phyloP scores from a whole-genome alignment of 257 asterid genomes.

The Mentha longifolia region DNA sequence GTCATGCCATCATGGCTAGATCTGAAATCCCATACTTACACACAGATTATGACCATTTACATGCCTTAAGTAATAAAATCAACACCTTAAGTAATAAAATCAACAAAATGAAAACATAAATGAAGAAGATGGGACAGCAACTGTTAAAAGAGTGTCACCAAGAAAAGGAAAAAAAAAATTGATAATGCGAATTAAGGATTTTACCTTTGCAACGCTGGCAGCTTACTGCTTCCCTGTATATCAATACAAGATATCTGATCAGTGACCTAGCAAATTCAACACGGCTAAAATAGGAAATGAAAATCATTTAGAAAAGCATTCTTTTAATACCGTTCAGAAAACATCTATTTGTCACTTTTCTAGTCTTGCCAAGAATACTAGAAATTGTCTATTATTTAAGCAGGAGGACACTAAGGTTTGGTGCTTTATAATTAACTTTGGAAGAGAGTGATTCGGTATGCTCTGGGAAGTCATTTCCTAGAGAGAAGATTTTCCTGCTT shows the following conservation, averaged over 20 bases:
- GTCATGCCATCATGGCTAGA: conserved; percentile 13
- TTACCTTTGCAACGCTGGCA: conserved; percentile 85
- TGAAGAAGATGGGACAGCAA: conserved; percentile 13
- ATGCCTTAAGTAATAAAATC: neutral
- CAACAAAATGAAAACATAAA: conserved; percentile 8
- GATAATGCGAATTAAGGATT: conserved; percentile 25
- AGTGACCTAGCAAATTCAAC: conserved; percentile 32
- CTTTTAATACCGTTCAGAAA: conserved; percentile 11
- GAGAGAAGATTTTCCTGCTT: conserved; percentile 15
- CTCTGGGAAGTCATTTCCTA: conserved; percentile 26
- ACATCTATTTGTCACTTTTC: conserved; percentile 8
- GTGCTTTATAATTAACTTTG: neutral
- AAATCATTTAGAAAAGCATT: conserved; percentile 1
- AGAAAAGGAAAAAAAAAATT: conserved; percentile 23
- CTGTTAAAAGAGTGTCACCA: conserved; percentile 20
- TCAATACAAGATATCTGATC: conserved; percentile 38
- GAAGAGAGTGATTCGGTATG: conserved; percentile 16
- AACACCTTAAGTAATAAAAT: neutral
- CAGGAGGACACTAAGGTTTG: conserved; percentile 25
- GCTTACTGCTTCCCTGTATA: conserved; percentile 88
- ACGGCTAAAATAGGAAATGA: conserved; percentile 14
- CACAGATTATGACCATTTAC: conserved; percentile 1
- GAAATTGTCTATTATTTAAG: conserved; percentile 3
- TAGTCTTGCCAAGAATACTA: conserved; percentile 19
- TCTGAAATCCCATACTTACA: conserved; percentile 19